Evolutionary conservation across 163 green algal species (phyloP).

Genomic region (Prototheca wickerhamii): DNA sequence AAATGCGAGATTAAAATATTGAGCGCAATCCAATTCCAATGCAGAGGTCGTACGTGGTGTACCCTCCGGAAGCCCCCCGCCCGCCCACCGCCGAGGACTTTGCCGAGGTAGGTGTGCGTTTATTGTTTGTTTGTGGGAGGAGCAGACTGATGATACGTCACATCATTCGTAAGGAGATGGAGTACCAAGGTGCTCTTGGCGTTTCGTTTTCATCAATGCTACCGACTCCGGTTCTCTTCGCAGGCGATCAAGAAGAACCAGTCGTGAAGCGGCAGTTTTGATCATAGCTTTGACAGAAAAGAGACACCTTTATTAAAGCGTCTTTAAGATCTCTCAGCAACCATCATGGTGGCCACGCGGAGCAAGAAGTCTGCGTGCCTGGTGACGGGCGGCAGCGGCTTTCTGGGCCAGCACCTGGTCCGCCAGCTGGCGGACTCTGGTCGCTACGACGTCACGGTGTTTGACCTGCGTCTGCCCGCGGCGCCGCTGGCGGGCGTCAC

Average conservation of each 20-base stretch:
- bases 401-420: conserved; percentile 77
- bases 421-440: conserved; percentile 55
- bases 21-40: neutral
- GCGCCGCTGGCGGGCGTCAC: conserved; percentile 10
- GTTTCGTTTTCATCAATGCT: too few relatives aligned
- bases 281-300: too few relatives aligned
- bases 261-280: too few relatives aligned
- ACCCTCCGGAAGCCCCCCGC: conserved; percentile 51
- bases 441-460: conserved; percentile 59
- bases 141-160: too few relatives aligned
- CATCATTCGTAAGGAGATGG: too few relatives aligned
- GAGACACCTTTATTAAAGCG: too few relatives aligned
- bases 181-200: too few relatives aligned
- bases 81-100: conserved; percentile 56
- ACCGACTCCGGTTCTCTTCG: neutral
- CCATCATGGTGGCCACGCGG: conserved; percentile 10
- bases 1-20: too few relatives aligned
- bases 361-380: conserved; percentile 26
- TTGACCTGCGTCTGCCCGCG: conserved; percentile 58
- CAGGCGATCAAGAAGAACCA: conserved; percentile 17
- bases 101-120: conserved; percentile 16
- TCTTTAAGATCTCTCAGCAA: too few relatives aligned
- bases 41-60: conserved; percentile 59
- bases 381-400: conserved; percentile 73
- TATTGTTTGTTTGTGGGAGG: too few relatives aligned